Evolutionary conservation across 352 stramenopile genomes (phyloP), one percentile per base, ranked within the genome.

Genomic region (Phytopythium ostracodes): DNA sequence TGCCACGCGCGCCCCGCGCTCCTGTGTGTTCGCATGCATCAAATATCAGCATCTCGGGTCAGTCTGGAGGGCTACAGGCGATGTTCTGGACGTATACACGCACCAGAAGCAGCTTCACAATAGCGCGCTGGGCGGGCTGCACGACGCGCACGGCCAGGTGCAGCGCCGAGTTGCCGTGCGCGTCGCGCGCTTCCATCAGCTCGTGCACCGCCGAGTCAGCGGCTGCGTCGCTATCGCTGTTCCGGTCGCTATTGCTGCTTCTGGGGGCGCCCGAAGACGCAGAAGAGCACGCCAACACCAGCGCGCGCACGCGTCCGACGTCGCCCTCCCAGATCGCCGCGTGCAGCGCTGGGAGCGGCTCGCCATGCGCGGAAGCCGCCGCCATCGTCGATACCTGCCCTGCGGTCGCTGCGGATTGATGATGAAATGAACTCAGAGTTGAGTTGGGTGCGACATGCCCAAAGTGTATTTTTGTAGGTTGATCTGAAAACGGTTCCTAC

Each of bases 301-400:
- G 29, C 22, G 42, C 31, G 7, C 68, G 63, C 17, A 86, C 61
- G 25, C 62, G 63, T 25, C 66, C 64, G 20, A 78, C 47, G 59
- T 88, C 74, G 43, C 85, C 85, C 38, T 88, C 81, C 85, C 84
- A 92, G 15, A 91, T 65, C 8, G 81, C 81, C n/a, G 79, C 77
- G 55, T 92, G 83, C 46, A 90, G 76, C 56, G 68, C 70, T 22
- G 74, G 72, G 5, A n/a, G 22, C 46, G 43, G 50, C 27, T 17
- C 46, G 46, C 46, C 25, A 15, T 1, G 27, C 49, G 49, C 49
- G 11, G 49, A 0, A 6, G 27, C 0, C 49, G 25, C 49, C 49
- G 22, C 49, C 49, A 29, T 40, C 49, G 27, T 18, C 49, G 18
- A 40, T 2, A 9, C 43, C 5, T 7, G 17, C 33, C 7, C 4